Evolutionary conservation across 2,329 filamentous ascomycete species (phyloP).

Genomic region (Aspergillus sp.): DNA sequence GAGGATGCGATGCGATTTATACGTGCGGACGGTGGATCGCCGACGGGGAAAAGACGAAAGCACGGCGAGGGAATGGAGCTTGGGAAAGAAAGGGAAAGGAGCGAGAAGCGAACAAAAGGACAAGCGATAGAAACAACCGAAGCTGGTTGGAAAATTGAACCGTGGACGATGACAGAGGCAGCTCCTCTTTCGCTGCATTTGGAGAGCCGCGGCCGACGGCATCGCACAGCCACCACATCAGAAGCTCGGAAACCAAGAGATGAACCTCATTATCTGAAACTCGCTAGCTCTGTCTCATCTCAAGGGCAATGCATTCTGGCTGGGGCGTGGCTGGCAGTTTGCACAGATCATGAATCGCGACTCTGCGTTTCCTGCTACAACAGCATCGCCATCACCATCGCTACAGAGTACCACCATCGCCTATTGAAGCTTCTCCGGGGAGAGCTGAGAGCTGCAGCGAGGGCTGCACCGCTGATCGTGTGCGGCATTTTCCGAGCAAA

Average conservation of each 20-base stretch:
- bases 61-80: not conserved
- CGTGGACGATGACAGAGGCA: not conserved
- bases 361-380: not conserved
- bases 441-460: not conserved
- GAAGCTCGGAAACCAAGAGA: not conserved
- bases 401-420: not conserved
- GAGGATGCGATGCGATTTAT: constrained; percentile 19
- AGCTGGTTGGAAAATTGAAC: not conserved
- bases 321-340: no score
- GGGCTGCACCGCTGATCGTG: not conserved
- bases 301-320: no score
- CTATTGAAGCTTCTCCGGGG: not conserved
- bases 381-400: not conserved
- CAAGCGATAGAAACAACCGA: not conserved
- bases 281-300: no score
- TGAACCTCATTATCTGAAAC: no score
- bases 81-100: not conserved
- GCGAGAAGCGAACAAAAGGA: not conserved
- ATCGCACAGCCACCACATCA: constrained; percentile 10
- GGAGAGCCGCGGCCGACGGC: not conserved
- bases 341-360: not conserved
- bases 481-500: constrained; percentile 12
- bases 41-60: not conserved
- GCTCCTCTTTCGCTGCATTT: not conserved
- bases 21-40: constrained; percentile 16